Percentiles rank a stretch among this genome's conserved stretches.
Evolutionary conservation across 345 rosid genomes (phyloP).

Genomic region (Nasturtium officinale): DNA sequence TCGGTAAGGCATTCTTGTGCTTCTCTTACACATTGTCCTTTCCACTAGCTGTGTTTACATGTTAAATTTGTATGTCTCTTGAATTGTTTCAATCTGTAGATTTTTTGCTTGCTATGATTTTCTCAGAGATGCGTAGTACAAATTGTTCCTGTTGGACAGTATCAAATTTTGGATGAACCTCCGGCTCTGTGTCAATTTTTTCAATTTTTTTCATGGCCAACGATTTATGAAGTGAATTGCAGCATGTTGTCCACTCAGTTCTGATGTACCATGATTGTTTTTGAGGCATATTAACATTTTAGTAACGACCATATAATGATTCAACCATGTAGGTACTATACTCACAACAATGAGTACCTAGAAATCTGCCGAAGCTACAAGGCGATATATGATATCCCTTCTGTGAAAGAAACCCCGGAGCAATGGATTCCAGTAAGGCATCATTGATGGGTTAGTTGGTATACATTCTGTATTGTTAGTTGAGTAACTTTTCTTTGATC

Average conservation of each 20-base stretch:
- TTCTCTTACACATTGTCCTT: background rate
- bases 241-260: slow-evolving; percentile 3
- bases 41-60: background rate
- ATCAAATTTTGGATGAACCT: background rate
- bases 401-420: slow-evolving; percentile 71
- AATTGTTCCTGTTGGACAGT: background rate
- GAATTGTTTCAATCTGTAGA: background rate
- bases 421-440: slow-evolving; percentile 78
- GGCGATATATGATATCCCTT: slow-evolving; percentile 91
- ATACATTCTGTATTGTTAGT: background rate
- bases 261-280: slow-evolving; percentile 22
- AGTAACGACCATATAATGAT: background rate
- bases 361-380: slow-evolving; percentile 96
- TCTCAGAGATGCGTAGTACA: background rate
- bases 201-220: background rate
- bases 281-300: background rate
- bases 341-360: slow-evolving; percentile 83
- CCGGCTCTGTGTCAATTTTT: background rate
- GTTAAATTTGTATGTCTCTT: background rate
- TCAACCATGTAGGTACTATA: slow-evolving; percentile 66
- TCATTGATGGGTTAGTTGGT: background rate
- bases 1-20: slow-evolving; percentile 48
- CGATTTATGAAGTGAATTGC: background rate
- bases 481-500: slow-evolving; percentile 6
- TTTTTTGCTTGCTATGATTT: background rate